phyloP scores from a whole-genome alignment of 331 rosid genomes.

The Stylosanthes scabra region DNA sequence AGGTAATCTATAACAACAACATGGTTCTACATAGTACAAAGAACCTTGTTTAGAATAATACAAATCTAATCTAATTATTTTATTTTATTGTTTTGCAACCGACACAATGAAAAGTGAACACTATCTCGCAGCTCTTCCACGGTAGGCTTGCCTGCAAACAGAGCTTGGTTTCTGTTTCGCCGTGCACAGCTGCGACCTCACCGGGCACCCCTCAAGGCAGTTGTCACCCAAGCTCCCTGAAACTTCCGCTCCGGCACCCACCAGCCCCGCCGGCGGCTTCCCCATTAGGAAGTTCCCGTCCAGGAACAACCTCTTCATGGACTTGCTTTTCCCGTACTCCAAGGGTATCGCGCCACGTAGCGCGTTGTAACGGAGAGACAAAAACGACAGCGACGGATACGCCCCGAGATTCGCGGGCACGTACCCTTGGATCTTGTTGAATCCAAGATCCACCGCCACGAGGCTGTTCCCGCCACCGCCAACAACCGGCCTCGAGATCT shows the following conservation, averaged over 20 bases:
- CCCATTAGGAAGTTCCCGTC: constrained; percentile 83
- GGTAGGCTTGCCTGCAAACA: constrained; percentile 68
- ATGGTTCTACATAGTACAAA: neutral
- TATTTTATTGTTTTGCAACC: constrained; percentile 3
- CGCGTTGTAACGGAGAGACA: constrained; percentile 75
- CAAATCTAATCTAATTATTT: neutral
- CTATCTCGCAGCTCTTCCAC: constrained; percentile 59
- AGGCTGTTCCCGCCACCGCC: constrained; percentile 44
- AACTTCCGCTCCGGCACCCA: constrained; percentile 45
- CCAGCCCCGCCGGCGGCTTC: constrained; percentile 72
- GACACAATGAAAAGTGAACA: constrained; percentile 24
- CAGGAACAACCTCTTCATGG: constrained; percentile 65
- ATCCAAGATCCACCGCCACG: constrained; percentile 83
- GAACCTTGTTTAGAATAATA: neutral
- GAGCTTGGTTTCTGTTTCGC: constrained; percentile 80
- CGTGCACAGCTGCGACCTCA: constrained; percentile 65
- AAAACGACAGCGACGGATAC: constrained; percentile 62
- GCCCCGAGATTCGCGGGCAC: constrained; percentile 66
- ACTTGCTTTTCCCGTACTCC: constrained; percentile 58
- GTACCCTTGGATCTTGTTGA: constrained; percentile 74
- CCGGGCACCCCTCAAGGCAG: constrained; percentile 80
- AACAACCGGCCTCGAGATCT: constrained; percentile 50
- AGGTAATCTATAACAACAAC: neutral
- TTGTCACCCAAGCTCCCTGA: constrained; percentile 91
- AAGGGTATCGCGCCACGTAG: constrained; percentile 82